Evolutionary conservation across 768 basidiomycete species (phyloP).

Genomic region (Russula sp.): DNA sequence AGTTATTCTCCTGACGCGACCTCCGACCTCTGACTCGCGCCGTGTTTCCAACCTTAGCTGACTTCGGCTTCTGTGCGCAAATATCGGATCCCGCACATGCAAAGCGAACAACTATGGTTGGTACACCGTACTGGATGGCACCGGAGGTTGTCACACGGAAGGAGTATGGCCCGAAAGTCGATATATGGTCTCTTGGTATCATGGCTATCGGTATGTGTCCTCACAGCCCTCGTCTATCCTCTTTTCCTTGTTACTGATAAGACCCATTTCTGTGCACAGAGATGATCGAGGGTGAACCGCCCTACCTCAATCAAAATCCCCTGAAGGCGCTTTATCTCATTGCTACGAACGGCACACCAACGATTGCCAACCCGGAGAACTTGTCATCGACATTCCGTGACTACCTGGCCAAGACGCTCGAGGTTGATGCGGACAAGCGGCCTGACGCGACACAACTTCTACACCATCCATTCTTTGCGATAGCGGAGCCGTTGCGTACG

Average conservation of each 20-base stretch:
- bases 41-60: conserved; percentile 45
- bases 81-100: conserved; percentile 77
- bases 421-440: conserved; percentile 92
- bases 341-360: conserved; percentile 96
- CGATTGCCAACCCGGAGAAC: conserved; percentile 84
- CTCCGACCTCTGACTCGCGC: background rate
- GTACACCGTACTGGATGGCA: conserved; percentile 99
- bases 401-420: conserved; percentile 80
- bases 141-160: conserved; percentile 97
- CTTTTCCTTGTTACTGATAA: background rate
- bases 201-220: conserved; percentile 76
- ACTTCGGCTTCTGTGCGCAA: conserved; percentile 98
- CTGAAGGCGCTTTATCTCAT: conserved; percentile 96
- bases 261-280: conserved; percentile 39
- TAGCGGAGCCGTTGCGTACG: conserved; percentile 80
- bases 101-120: conserved; percentile 97
- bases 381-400: conserved; percentile 76
- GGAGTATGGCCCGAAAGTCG: conserved; percentile 98
- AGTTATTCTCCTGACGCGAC: background rate
- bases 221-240: conserved; percentile 13
- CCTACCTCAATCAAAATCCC: conserved; percentile 94
- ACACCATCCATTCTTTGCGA: conserved; percentile 83
- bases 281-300: conserved; percentile 98
- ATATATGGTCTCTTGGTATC: conserved; percentile 95
- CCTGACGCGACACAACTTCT: conserved; percentile 79